A percentile compares a stretch with the other conserved stretches of the same genome.
These are phyloP conservation scores for Rauvolfia tetraphylla DNA, from an alignment of 257 asterid genomes.

Conservation along the genomic window DNA sequence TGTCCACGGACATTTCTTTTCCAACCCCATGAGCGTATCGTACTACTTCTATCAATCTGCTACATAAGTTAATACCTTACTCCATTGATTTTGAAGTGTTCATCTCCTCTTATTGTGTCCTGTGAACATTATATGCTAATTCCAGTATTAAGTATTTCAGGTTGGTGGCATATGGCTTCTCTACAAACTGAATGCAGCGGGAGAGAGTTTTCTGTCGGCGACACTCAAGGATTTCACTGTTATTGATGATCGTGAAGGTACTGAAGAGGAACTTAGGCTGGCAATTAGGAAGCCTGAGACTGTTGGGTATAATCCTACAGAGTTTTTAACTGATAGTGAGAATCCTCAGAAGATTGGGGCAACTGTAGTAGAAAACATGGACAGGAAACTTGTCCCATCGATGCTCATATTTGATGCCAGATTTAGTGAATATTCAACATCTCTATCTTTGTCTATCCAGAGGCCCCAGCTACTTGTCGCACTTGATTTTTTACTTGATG, in stretches of 20 bases:
- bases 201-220: slow-evolving; percentile 82
- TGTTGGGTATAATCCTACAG: slow-evolving; percentile 40
- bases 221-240: slow-evolving; percentile 76
- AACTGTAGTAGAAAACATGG: slow-evolving; percentile 28
- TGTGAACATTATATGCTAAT: neutral
- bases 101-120: neutral
- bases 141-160: slow-evolving; percentile 37
- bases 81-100: slow-evolving; percentile 1
- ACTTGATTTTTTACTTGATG: slow-evolving; percentile 82
- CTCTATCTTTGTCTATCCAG: slow-evolving; percentile 75
- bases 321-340: slow-evolving; percentile 29
- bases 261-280: slow-evolving; percentile 84
- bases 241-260: slow-evolving; percentile 92
- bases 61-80: neutral
- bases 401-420: slow-evolving; percentile 86
- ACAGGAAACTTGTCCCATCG: slow-evolving; percentile 57
- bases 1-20: neutral
- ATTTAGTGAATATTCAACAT: slow-evolving; percentile 55
- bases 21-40: neutral
- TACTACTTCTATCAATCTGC: neutral
- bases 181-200: slow-evolving; percentile 60
- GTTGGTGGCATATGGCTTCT: slow-evolving; percentile 83
- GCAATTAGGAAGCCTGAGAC: slow-evolving; percentile 80
- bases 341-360: slow-evolving; percentile 26
- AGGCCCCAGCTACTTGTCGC: slow-evolving; percentile 98